Conservation (phyloP, 495 filamentous ascomycete species). For the Podospora tetraspora region DNA sequence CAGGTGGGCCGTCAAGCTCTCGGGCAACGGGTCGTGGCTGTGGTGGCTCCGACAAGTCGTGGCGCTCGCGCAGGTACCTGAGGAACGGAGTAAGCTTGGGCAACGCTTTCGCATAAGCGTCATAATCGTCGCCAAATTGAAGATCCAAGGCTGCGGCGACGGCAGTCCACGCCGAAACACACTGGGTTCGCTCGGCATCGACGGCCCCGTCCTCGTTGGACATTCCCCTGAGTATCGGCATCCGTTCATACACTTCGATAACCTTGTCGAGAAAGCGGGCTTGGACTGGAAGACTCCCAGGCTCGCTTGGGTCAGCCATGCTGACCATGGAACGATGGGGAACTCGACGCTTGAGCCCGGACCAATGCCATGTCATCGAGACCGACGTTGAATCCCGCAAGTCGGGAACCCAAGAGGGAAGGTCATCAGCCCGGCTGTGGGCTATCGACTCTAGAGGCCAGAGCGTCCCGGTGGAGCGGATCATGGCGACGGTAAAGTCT, state of each 20-base stretch:
- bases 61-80: not conserved
- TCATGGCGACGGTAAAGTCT: not conserved
- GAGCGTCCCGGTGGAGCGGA: not conserved
- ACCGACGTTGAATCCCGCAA: not conserved
- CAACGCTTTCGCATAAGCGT: not conserved
- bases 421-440: not conserved
- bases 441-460: not conserved
- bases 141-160: not conserved
- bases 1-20: not conserved
- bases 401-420: slow-evolving; percentile 2
- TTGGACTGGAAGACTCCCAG: not conserved
- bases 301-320: not conserved
- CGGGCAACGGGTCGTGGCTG: too few relatives aligned
- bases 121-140: not conserved
- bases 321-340: too few relatives aligned
- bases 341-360: not conserved
- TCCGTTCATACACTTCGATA: not conserved
- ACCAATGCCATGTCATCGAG: not conserved
- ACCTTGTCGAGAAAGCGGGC: not conserved
- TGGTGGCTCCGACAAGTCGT: not conserved
- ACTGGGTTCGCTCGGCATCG: not conserved
- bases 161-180: not conserved
- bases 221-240: not conserved
- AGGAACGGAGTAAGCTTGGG: not conserved
- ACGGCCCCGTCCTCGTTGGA: not conserved